Percentiles rank a stretch among this genome's conserved stretches.
Evolutionary conservation across 805 yeast genomes (phyloP).

Genomic region (Candida insectorum): DNA sequence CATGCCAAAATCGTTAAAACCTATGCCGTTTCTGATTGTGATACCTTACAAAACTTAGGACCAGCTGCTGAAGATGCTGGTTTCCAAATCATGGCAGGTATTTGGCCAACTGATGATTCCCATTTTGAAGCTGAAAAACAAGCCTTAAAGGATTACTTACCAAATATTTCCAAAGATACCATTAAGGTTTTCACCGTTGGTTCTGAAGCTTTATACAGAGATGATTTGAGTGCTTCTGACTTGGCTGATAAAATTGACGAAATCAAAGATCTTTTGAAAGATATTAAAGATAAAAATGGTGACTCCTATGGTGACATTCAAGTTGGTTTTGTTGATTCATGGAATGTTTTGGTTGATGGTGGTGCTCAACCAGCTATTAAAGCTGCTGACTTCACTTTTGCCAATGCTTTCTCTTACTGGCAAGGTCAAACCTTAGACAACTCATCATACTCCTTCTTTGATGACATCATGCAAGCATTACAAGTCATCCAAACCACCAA

Average conservation of each 20-base stretch:
- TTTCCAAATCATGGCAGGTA: conserved; percentile 75
- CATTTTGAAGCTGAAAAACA: conserved; percentile 72
- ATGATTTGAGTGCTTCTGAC: conserved; percentile 69
- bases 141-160: conserved; percentile 70
- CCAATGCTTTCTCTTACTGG: conserved; percentile 98
- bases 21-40: conserved; percentile 92
- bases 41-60: conserved; percentile 78
- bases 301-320: conserved; percentile 64
- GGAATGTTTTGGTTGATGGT: conserved; percentile 89
- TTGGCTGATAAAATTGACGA: conserved; percentile 67
- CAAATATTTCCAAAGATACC: conserved; percentile 63
- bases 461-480: conserved; percentile 96
- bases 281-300: conserved; percentile 77
- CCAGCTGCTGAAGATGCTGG: conserved; percentile 83
- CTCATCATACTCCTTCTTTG: conserved; percentile 88
- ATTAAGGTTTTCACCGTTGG: conserved; percentile 84
- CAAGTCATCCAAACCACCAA: conserved; percentile 82
- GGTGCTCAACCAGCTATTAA: conserved; percentile 64
- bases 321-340: conserved; percentile 94
- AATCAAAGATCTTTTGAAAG: conserved; percentile 56
- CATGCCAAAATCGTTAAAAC: conserved; percentile 73
- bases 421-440: conserved; percentile 88
- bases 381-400: conserved; percentile 82
- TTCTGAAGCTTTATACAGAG: conserved; percentile 93
- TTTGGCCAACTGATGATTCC: conserved; percentile 89